A percentile compares a stretch with the other conserved stretches of the same genome.
Evolutionary conservation across 2,329 filamentous ascomycete genomes (phyloP).

Genomic region (Fusarium udum): DNA sequence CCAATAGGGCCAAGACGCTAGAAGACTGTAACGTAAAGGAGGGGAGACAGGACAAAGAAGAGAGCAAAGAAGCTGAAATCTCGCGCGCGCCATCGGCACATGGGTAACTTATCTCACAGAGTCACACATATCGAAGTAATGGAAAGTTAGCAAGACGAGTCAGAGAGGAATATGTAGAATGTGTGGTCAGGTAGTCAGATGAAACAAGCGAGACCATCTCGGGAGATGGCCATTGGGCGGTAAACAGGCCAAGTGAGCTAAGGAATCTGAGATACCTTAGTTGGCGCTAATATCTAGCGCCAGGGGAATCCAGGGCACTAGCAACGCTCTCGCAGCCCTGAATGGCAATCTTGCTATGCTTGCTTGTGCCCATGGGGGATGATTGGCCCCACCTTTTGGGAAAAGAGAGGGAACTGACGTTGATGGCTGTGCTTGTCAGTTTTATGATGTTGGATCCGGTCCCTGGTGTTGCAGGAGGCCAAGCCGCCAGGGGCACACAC

Average conservation of each 20-base stretch:
- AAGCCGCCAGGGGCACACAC: constrained; percentile 11
- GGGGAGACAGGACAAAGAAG: background rate
- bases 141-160: background rate
- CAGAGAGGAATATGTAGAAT: constrained; percentile 15
- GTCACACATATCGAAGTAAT: background rate
- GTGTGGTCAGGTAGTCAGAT: constrained; percentile 13
- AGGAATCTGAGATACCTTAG: background rate
- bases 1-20: background rate
- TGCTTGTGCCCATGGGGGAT: background rate
- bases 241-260: background rate
- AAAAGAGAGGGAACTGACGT: constrained; percentile 2
- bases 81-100: too few species aligned
- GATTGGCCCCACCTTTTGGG: constrained; percentile 37
- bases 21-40: background rate
- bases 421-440: constrained; percentile 24
- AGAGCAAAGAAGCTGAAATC: background rate
- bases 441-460: constrained; percentile 19
- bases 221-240: constrained; percentile 18
- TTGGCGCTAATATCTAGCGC: constrained; percentile 25
- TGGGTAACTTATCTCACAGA: background rate
- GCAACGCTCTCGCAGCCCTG: constrained; percentile 17
- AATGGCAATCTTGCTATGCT: constrained; percentile 18
- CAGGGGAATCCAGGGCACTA: constrained; percentile 23
- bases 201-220: constrained; percentile 29
- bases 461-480: constrained; percentile 5